Evolutionary conservation across 495 filamentous ascomycete genomes (phyloP).

Genomic region (Chaetomium fimeti): DNA sequence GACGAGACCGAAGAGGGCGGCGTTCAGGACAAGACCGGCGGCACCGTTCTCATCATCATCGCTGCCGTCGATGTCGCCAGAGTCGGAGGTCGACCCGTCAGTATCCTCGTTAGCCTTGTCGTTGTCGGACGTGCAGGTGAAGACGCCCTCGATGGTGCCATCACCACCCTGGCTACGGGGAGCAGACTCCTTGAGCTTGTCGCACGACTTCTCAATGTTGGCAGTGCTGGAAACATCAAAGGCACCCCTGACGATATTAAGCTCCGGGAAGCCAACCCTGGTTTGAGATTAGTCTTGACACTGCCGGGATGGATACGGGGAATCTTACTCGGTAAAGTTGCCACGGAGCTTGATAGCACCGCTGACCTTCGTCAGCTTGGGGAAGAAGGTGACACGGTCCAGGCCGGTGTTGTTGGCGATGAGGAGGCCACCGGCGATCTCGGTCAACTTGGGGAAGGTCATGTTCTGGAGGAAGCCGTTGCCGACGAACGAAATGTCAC

Average conservation of each 20-base stretch:
- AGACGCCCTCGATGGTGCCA: conserved; percentile 59
- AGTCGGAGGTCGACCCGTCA: conserved; percentile 29
- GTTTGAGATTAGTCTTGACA: conserved; percentile 4
- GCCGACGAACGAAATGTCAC: conserved; percentile 74
- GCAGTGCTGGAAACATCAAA: conserved; percentile 80
- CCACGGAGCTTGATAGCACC: conserved; percentile 90
- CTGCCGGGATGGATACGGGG: neutral
- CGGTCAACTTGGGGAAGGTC: conserved; percentile 63
- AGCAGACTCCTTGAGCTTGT: conserved; percentile 46
- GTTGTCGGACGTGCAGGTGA: conserved; percentile 54
- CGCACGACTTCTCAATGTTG: conserved; percentile 54
- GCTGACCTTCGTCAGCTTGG: conserved; percentile 61
- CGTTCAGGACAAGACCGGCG: conserved; percentile 37
- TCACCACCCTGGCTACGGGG: conserved; percentile 40
- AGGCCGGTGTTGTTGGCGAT: conserved; percentile 86
- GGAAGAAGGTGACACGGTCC: conserved; percentile 60
- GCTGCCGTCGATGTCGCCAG: conserved; percentile 22
- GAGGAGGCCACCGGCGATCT: conserved; percentile 72
- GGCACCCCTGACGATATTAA: conserved; percentile 76
- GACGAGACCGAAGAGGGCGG: conserved; percentile 41
- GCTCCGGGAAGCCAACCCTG: conserved; percentile 66
- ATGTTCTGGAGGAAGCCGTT: conserved; percentile 77
- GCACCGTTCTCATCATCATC: conserved; percentile 35
- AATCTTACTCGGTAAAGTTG: conserved; percentile 74
- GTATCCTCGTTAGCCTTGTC: conserved; percentile 45